A percentile compares a stretch with the other conserved stretches of the same genome.
These are phyloP conservation scores for Talaromyces sp. DNA, from an alignment of 2,329 filamentous ascomycete species.

Conservation along the genomic window DNA sequence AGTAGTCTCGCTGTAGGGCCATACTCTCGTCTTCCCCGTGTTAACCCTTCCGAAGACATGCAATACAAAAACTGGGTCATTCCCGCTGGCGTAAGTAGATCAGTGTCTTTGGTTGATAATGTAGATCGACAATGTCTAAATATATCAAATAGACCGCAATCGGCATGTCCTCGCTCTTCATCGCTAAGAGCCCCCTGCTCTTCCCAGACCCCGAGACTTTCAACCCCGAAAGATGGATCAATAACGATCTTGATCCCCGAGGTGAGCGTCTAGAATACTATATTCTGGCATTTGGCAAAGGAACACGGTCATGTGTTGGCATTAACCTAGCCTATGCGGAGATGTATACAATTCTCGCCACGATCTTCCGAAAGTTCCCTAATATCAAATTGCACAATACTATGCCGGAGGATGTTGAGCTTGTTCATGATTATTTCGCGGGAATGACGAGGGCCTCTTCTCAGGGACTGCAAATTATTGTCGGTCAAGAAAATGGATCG, in stretches of 20 bases:
- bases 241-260: neutral
- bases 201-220: slow-evolving; percentile 26
- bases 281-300: slow-evolving; percentile 21
- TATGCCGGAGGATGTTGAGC: slow-evolving; percentile 20
- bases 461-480: slow-evolving; percentile 10
- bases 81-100: slow-evolving; percentile 18
- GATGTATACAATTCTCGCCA: slow-evolving; percentile 23
- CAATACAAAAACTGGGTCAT: slow-evolving; percentile 27
- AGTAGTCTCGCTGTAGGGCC: slow-evolving; percentile 14
- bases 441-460: slow-evolving; percentile 14
- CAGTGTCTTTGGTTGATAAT: neutral
- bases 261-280: slow-evolving; percentile 17
- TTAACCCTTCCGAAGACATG: slow-evolving; percentile 19
- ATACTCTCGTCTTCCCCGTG: slow-evolving; percentile 17
- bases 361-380: slow-evolving; percentile 17
- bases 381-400: slow-evolving; percentile 22
- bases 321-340: slow-evolving; percentile 30
- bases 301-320: slow-evolving; percentile 27
- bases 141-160: slow-evolving; percentile 8
- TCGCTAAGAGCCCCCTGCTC: slow-evolving; percentile 18
- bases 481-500: neutral
- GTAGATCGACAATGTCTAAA: neutral
- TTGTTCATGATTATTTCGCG: slow-evolving; percentile 21
- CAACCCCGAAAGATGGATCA: slow-evolving; percentile 31
- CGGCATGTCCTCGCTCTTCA: slow-evolving; percentile 18